Evolutionary conservation across 2,329 filamentous ascomycete genomes (phyloP), one percentile per base, ranked within the genome.

Genomic region (Aspergillus sp.): DNA sequence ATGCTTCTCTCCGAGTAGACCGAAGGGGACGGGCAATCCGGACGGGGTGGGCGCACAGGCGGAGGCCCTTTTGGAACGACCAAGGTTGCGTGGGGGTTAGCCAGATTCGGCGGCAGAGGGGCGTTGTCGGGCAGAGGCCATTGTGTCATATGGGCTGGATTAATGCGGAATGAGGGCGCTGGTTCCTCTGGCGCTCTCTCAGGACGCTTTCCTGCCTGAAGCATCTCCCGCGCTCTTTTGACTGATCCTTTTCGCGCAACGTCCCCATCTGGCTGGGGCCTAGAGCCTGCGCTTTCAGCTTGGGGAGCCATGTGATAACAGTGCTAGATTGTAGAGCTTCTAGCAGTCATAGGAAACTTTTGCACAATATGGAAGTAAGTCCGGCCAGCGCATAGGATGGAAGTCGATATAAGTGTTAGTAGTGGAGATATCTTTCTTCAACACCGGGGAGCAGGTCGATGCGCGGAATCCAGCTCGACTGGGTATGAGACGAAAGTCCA

Each of bases 61-160:
- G 76, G 74, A 62, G 76, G 77, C 36, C 76, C 72, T 57, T 71
- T 72, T 25, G 72, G 68, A 36, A 68, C 67, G 43, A 74, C 60
- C 41, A 64, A 62, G 51, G 65, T 65, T 21, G 66, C 67, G 63
- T 74, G 67, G 53, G 69, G 57, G 48, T 69, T 65, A 30, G 66
- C 59, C 19, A 70, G 65, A 7, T 69, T 71, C 25, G 67, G 57
- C 25, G 66, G 63, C 15, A 66, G 63, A 30, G 68, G 63, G 36
- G 69, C 59, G 51, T 73, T 71, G 63, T 76, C 73, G n/a, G 77
- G 71, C 9, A 82, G 71, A 52, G 81, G 80, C 81, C 81, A 82
- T 69, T 80, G 77, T 39, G 76, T 75, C 61, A 74, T 72, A 54
- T 76, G 76, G 9, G 77, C 72, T n/a, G 63, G 55, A 38, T 70